A percentile compares a stretch with the other conserved stretches of the same genome.
phyloP scores from a whole-genome alignment of 2,329 filamentous ascomycete species.

The Microsporum canis region DNA sequence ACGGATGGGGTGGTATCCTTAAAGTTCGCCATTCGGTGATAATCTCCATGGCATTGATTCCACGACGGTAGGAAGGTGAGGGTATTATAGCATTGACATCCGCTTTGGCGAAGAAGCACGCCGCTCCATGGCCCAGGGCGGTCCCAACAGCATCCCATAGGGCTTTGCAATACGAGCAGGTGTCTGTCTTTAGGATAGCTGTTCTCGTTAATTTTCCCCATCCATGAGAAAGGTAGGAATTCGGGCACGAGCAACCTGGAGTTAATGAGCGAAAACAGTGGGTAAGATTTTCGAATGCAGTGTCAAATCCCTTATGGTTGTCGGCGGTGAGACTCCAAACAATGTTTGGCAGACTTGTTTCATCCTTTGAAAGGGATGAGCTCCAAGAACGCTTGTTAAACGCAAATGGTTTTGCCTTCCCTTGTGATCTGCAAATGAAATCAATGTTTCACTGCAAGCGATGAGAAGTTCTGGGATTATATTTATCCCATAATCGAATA shows the following conservation, averaged over 20 bases:
- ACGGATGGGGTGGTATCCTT: background rate
- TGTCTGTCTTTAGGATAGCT: background rate
- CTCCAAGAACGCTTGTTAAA: background rate
- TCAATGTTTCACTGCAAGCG: background rate
- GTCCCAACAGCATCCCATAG: background rate
- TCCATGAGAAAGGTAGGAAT: background rate
- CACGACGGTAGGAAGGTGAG: background rate
- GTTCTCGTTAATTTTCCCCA: background rate
- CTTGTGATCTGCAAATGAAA: background rate
- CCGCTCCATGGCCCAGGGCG: background rate
- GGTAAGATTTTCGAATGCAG: background rate
- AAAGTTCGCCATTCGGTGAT: background rate
- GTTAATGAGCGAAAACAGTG: background rate
- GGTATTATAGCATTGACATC: background rate
- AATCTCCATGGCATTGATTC: background rate
- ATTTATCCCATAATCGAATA: background rate
- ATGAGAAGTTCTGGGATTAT: background rate
- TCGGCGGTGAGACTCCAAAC: background rate
- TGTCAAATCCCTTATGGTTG: background rate
- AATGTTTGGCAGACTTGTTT: background rate
- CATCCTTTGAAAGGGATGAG: background rate
- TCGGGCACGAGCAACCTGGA: background rate
- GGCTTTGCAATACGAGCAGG: background rate
- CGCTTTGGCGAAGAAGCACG: background rate
- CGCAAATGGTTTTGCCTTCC: background rate